A percentile compares a stretch with the other conserved stretches of the same genome.
phyloP scores from a whole-genome alignment of 2,329 filamentous ascomycete species.

The Boeremia lycopersici region DNA sequence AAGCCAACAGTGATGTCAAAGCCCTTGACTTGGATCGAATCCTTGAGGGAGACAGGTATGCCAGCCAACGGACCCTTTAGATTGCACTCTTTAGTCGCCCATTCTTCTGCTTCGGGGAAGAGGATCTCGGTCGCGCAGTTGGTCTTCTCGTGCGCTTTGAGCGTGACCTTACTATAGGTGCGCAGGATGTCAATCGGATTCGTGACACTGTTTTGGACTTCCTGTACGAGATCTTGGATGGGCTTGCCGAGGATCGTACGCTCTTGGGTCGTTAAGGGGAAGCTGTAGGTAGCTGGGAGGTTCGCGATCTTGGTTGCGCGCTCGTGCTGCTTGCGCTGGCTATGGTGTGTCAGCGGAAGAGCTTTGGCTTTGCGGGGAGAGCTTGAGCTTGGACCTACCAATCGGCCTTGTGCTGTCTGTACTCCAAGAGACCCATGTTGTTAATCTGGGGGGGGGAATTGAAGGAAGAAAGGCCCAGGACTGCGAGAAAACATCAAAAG shows the following conservation, averaged over 20 bases:
- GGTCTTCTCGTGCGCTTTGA: constrained; percentile 82
- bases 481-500: neutral
- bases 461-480: constrained; percentile 2
- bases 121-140: constrained; percentile 91
- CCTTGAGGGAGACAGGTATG: constrained; percentile 86
- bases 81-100: constrained; percentile 68
- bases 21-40: constrained; percentile 74
- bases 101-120: constrained; percentile 76
- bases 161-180: constrained; percentile 83
- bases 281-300: constrained; percentile 69
- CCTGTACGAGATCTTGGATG: constrained; percentile 77
- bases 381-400: constrained; percentile 59
- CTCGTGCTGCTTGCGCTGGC: constrained; percentile 79
- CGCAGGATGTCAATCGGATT: constrained; percentile 76
- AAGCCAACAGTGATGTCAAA: constrained; percentile 86
- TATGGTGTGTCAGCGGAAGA: constrained; percentile 46
- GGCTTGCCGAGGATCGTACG: constrained; percentile 71
- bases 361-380: constrained; percentile 6
- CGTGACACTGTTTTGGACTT: constrained; percentile 72
- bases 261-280: constrained; percentile 68
- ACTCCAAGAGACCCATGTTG: constrained; percentile 65
- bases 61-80: constrained; percentile 82
- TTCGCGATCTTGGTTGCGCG: constrained; percentile 71
- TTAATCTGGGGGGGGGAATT: neutral
- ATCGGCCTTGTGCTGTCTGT: constrained; percentile 72